Evolutionary conservation across 1,139 yeast species (phyloP).

Genomic region (Yamadazyma atlantica): DNA sequence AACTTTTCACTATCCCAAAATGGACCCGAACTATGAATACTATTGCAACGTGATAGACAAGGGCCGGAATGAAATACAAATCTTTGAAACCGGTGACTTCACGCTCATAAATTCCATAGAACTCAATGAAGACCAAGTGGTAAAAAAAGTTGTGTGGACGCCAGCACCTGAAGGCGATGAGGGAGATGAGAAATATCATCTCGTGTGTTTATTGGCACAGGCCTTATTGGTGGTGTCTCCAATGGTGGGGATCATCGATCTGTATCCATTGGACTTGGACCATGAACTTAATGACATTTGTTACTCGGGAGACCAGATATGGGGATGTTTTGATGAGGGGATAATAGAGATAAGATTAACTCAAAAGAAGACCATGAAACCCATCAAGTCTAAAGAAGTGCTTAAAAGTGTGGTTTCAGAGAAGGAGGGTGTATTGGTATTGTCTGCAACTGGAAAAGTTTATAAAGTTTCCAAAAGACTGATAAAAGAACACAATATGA

Average conservation of each 20-base stretch:
- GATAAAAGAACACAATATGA: background rate
- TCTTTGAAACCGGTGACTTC: slow-evolving; percentile 16
- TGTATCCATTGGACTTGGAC: slow-evolving; percentile 6
- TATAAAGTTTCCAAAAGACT: background rate
- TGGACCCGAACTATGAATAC: slow-evolving; percentile 6
- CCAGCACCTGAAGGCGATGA: background rate
- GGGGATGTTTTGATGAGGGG: slow-evolving; percentile 17
- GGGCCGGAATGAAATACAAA: slow-evolving; percentile 10
- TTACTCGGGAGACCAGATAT: slow-evolving; percentile 10
- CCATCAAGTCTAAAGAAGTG: slow-evolving; percentile 2
- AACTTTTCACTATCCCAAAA: background rate
- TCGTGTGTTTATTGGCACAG: slow-evolving; percentile 4
- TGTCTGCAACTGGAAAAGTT: background rate
- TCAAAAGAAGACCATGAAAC: slow-evolving; percentile 4
- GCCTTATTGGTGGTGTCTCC: slow-evolving; percentile 15
- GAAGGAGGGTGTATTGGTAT: background rate
- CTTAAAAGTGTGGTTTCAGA: background rate
- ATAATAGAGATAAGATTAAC: slow-evolving; percentile 10
- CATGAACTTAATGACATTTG: slow-evolving; percentile 12
- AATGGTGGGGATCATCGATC: slow-evolving; percentile 13
- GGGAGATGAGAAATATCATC: slow-evolving; percentile 7
- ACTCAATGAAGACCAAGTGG: slow-evolving; percentile 4
- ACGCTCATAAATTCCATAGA: slow-evolving; percentile 13
- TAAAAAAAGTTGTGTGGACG: slow-evolving; percentile 6
- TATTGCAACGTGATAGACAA: slow-evolving; percentile 9